These are phyloP conservation scores for Paxillus involutus DNA, from an alignment of 768 basidiomycete genomes.

Conservation along the genomic window DNA sequence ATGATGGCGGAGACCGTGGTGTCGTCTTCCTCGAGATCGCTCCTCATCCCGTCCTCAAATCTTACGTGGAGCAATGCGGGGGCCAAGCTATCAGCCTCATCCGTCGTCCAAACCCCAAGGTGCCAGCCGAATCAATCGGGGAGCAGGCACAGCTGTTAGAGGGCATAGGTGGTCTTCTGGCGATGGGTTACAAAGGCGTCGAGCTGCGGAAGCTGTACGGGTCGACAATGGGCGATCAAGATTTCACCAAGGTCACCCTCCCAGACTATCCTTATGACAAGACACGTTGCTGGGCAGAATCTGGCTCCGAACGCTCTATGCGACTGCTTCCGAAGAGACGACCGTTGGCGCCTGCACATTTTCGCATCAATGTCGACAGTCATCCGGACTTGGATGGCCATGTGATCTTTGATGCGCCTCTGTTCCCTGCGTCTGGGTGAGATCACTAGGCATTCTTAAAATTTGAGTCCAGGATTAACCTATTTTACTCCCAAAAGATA, in stretches of 20 bases:
- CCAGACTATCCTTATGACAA: conserved; percentile 21
- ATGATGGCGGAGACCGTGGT: conserved; percentile 13
- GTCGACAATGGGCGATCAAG: not conserved
- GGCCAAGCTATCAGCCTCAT: conserved; percentile 15
- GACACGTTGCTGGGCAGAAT: conserved; percentile 16
- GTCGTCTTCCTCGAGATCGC: conserved; percentile 19
- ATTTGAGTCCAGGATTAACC: not conserved
- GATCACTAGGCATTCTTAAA: conserved; percentile 23
- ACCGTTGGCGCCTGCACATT: conserved; percentile 30
- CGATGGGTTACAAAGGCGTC: conserved; percentile 12
- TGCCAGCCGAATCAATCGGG: conserved; percentile 12
- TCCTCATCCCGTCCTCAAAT: conserved; percentile 22
- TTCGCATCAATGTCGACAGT: conserved; percentile 28
- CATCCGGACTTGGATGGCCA: conserved; percentile 36
- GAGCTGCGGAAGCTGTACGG: conserved; percentile 13
- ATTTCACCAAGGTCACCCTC: conserved; percentile 13
- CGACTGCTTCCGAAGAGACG: conserved; percentile 19
- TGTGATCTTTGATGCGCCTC: conserved; percentile 39
- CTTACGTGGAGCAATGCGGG: conserved; percentile 22
- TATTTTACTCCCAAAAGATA: not conserved
- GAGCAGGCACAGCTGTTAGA: conserved; percentile 18
- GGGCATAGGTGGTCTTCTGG: conserved; percentile 15
- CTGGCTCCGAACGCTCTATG: conserved; percentile 9
- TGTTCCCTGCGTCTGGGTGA: conserved; percentile 41
- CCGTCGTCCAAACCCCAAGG: conserved; percentile 17